phyloP scores from a whole-genome alignment of 352 stramenopile species.

The Phytopythium delawarense region DNA sequence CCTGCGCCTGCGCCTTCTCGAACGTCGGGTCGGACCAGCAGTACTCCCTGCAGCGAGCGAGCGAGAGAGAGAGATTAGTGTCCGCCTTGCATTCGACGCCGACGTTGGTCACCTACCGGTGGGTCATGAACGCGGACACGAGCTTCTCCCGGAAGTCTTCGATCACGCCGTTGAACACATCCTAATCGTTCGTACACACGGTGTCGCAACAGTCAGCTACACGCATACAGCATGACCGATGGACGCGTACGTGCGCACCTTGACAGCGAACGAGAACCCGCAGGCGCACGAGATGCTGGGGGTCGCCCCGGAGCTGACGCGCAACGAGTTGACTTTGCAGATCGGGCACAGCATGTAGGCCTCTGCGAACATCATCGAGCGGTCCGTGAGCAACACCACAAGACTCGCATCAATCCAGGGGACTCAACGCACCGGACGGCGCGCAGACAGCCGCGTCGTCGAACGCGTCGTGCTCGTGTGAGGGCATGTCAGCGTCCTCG shows the following conservation, averaged over 20 bases:
- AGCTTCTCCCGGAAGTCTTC: slow-evolving; percentile 64
- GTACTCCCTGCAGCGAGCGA: slow-evolving; percentile 21
- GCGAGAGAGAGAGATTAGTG: background rate
- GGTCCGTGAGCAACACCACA: background rate
- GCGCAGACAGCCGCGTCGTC: background rate
- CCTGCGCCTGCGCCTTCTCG: slow-evolving; percentile 23
- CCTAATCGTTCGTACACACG: slow-evolving; percentile 9
- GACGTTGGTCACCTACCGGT: slow-evolving; percentile 32
- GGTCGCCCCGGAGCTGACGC: slow-evolving; percentile 15
- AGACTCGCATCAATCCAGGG: background rate
- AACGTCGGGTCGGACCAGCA: slow-evolving; percentile 51
- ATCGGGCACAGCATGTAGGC: slow-evolving; percentile 42
- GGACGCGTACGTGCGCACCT: slow-evolving; percentile 10
- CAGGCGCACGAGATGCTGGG: slow-evolving; percentile 40
- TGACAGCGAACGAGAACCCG: slow-evolving; percentile 45
- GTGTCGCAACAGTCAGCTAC: background rate
- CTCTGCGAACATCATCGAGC: background rate
- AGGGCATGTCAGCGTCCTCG: slow-evolving; percentile 13
- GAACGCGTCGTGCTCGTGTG: slow-evolving; percentile 11
- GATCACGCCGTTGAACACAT: slow-evolving; percentile 45
- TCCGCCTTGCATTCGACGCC: background rate
- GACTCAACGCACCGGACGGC: background rate
- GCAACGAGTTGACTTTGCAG: slow-evolving; percentile 38
- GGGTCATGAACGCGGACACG: slow-evolving; percentile 43
- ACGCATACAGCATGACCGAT: background rate